A percentile compares a stretch with the other conserved stretches of the same genome.
Evolutionary conservation across 1,284 basidiomycete species (phyloP).

Genomic region (Malassezia globosa): DNA sequence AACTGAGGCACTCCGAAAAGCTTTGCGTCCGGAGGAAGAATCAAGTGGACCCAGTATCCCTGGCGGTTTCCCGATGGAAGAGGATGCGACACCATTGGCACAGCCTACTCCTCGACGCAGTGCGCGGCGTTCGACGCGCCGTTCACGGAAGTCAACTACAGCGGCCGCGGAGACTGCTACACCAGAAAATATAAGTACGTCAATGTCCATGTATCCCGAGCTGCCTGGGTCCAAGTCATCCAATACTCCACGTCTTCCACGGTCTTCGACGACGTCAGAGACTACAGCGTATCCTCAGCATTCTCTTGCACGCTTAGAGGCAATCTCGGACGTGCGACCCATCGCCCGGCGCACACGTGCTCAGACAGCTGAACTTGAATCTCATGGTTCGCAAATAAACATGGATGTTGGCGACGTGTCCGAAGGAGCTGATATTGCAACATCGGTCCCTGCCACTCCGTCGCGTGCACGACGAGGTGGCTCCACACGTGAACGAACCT

Average conservation of each 20-base stretch:
- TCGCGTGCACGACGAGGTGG: background rate
- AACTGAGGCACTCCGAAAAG: slow-evolving; percentile 7
- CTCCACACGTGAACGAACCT: background rate
- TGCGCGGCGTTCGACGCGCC: background rate
- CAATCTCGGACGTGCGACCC: slow-evolving; percentile 4
- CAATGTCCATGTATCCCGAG: background rate
- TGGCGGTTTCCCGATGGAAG: slow-evolving; percentile 14
- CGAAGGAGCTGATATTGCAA: background rate
- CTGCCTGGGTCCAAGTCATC: background rate
- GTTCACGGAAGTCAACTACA: background rate
- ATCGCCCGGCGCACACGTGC: slow-evolving; percentile 18
- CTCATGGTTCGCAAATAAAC: slow-evolving; percentile 12
- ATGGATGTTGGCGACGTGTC: background rate
- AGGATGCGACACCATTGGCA: background rate
- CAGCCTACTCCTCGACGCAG: background rate
- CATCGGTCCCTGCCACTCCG: background rate
- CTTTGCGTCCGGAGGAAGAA: slow-evolving; percentile 1
- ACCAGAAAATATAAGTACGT: background rate
- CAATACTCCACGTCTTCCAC: background rate
- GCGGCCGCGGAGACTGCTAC: background rate
- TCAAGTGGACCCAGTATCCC: slow-evolving; percentile 4
- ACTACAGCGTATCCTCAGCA: slow-evolving; percentile 3
- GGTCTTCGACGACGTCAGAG: slow-evolving; percentile 2
- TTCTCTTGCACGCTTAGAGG: slow-evolving; percentile 13
- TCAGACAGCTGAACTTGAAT: slow-evolving; percentile 12